Evolutionary conservation across 495 filamentous ascomycete genomes (phyloP), one percentile per base, ranked within the genome.

Genomic region (Hyphodiscus hymeniophilus): DNA sequence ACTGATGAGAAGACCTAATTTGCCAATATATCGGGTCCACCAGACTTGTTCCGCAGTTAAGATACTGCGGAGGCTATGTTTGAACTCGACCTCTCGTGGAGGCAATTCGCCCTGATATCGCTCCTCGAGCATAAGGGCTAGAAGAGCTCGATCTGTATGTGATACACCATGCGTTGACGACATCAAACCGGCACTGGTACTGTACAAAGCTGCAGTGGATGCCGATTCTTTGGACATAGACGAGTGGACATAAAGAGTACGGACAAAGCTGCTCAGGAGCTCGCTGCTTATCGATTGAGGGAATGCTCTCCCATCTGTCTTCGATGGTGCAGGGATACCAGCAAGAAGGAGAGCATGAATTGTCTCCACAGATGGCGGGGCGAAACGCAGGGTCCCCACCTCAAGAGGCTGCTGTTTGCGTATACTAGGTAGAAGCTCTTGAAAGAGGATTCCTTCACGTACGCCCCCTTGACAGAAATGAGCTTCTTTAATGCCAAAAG

Each of bases 381-480:
- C 80, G 53, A 71, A 76, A 0, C 60, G 61, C 1, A 50, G 55
- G 0, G 81, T 85, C 10, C 77, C 80, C 5, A 76, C 71, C 34
- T 76, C 62, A 4, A 87, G 60, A 2, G 83, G 81, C 56, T 81
- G 62, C 46, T 76, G 66, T 2, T 65, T 61, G 18, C 77, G 72
- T 7, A 77, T 57, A 2, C 64, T 57, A 7, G 63, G 51, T 0
- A 67, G 56, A 12, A 84, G 66, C 28, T 64, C 66, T 21, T 67
- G 55, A 59, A 80, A 87, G 3, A 84, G 60, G 1, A 74, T 62
- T 0, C 83, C 83, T 61, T 87, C 83, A 13, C 84, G 71, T 1
- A 87, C 79, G 12, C 83, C 83, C 2, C 79, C 83, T 57, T 87
- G 83, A 54, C 79, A 81, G 65, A 87, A 87, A 45, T 74, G 66